Conservation (phyloP, 2,329 filamentous ascomycete genomes). For the Ceratocystiopsis minuta region DNA sequence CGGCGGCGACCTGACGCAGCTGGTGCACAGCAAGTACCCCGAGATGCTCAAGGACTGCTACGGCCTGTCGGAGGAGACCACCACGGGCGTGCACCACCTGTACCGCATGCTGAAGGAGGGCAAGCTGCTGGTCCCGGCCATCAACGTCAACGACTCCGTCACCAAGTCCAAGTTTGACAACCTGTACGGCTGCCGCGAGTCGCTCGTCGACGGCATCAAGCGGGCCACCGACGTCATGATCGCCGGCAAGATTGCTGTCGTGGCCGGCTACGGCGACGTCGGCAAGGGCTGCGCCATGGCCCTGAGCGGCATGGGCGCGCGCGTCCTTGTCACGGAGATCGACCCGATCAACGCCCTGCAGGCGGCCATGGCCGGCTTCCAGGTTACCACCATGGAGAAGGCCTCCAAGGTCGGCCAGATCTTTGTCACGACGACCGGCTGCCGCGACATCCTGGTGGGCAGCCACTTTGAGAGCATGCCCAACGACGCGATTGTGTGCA, state of each 20-base stretch:
- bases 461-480: constrained; percentile 88
- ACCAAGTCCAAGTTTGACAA: constrained; percentile 99
- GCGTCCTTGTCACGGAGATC: constrained; percentile 89
- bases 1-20: constrained; percentile 87
- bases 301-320: constrained; percentile 91
- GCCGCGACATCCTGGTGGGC: constrained; percentile 90
- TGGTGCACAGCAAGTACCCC: constrained; percentile 96
- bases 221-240: constrained; percentile 99
- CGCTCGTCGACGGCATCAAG: constrained; percentile 98
- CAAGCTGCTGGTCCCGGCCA: constrained; percentile 77
- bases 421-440: constrained; percentile 97
- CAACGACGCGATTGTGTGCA: constrained; percentile 98
- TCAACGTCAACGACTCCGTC: constrained; percentile 99
- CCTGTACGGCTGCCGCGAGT: constrained; percentile 98
- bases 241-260: constrained; percentile 94
- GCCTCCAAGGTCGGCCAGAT: constrained; percentile 80
- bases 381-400: constrained; percentile 95
- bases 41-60: constrained; percentile 97
- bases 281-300: constrained; percentile 96
- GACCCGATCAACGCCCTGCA: constrained; percentile 99
- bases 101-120: constrained; percentile 94
- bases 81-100: constrained; percentile 97
- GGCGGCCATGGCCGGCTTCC: constrained; percentile 90
- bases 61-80: constrained; percentile 98
- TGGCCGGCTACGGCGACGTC: constrained; percentile 97